Evolutionary conservation across 768 basidiomycete species (phyloP).

Genomic region (Phanerochaete carnosa): DNA sequence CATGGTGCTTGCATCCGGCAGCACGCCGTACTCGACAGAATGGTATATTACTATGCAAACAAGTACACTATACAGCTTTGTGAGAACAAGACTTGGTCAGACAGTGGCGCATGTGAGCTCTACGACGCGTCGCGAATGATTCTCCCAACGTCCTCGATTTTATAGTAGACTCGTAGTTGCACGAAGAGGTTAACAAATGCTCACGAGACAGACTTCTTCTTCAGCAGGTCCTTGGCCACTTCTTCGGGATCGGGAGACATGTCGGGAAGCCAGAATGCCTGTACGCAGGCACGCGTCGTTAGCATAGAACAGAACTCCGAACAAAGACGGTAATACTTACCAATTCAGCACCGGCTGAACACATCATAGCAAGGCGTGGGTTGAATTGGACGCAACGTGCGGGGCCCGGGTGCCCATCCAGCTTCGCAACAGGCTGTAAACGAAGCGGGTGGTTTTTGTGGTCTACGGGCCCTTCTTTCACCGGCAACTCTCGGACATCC

Average conservation of each 20-base stretch:
- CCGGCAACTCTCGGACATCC: slow-evolving; percentile 71
- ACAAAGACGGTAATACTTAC: slow-evolving; percentile 38
- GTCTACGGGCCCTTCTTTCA: slow-evolving; percentile 50
- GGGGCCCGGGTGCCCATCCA: slow-evolving; percentile 83
- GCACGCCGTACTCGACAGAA: neutral
- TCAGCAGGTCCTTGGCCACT: slow-evolving; percentile 64
- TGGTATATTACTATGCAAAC: neutral
- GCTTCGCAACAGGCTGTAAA: slow-evolving; percentile 44
- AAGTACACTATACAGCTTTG: neutral
- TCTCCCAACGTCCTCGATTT: no score
- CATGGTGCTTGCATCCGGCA: no score
- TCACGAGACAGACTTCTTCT: slow-evolving; percentile 36
- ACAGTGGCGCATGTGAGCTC: neutral
- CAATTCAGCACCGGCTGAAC: slow-evolving; percentile 78
- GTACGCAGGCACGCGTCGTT: neutral
- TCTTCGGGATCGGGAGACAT: slow-evolving; percentile 66
- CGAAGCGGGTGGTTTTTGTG: slow-evolving; percentile 49
- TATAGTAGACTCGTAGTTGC: no score
- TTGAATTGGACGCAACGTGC: slow-evolving; percentile 88
- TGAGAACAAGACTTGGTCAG: neutral
- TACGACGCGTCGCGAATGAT: neutral
- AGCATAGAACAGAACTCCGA: neutral
- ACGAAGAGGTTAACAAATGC: neutral
- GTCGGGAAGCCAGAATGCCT: slow-evolving; percentile 72
- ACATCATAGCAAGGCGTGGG: slow-evolving; percentile 86